Conservation (phyloP, 83 land plant genomes). For the Picea mariana region DNA sequence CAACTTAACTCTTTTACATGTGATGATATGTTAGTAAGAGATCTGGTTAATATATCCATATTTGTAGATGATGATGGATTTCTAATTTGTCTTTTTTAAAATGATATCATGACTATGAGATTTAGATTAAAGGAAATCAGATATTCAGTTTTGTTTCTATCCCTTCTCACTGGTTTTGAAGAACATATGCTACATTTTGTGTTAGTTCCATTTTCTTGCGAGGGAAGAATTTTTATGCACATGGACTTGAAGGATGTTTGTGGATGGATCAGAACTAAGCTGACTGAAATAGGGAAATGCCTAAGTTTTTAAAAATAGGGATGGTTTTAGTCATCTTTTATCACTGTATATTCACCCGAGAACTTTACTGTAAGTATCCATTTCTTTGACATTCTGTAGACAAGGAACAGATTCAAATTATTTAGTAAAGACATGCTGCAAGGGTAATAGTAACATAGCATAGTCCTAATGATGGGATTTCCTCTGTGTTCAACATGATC, state of each 20-base stretch:
- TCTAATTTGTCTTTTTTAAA: not conserved
- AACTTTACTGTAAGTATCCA: no score
- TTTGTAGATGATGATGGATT: no score
- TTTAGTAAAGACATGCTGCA: no score
- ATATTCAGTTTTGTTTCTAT: not conserved
- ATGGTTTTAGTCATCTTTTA: not conserved
- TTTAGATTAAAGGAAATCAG: not conserved
- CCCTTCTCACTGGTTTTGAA: not conserved
- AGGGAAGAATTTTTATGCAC: not conserved
- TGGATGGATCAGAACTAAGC: constrained; percentile 1
- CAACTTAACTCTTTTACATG: constrained; percentile 11
- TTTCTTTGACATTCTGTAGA: no score
- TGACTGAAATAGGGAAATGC: not conserved
- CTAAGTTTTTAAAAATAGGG: not conserved
- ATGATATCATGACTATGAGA: not conserved
- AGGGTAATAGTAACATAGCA: no score
- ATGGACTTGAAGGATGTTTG: not conserved
- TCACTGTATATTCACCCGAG: no score
- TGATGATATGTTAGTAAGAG: not conserved
- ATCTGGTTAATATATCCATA: not conserved
- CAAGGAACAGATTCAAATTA: no score
- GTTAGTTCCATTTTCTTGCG: not conserved
- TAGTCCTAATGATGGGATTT: no score
- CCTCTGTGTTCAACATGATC: no score
- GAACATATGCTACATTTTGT: not conserved